Percentiles rank a stretch among this genome's conserved stretches.
Conservation (phyloP, 768 basidiomycete species). For the Lanmaoa pseudosensibilis region DNA sequence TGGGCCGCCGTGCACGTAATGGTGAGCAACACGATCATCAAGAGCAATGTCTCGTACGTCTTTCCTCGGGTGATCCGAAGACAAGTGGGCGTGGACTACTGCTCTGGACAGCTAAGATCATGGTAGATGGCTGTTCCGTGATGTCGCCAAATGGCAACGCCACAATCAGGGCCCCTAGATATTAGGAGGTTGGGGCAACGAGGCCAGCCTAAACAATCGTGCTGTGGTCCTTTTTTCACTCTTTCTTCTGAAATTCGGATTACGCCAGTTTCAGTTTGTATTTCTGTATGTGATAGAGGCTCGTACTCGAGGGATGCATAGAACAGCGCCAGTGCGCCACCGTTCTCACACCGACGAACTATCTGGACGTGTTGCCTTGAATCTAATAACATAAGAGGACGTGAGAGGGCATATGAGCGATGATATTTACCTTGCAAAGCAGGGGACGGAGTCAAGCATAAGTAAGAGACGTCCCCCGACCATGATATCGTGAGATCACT, state of each 20-base stretch:
- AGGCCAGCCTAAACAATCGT: not conserved
- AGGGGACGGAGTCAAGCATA: not conserved
- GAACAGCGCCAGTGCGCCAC: not conserved
- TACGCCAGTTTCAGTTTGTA: not conserved
- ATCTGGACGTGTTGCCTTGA: not conserved
- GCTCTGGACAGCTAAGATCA: not conserved
- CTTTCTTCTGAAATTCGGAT: not conserved
- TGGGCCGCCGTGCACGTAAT: conserved; percentile 3
- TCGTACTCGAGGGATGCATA: not conserved
- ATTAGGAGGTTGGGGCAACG: not conserved
- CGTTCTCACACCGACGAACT: not conserved
- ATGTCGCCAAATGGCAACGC: conserved; percentile 7
- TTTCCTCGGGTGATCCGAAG: conserved; percentile 13
- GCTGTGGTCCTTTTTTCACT: not conserved
- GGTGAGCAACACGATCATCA: conserved; percentile 6
- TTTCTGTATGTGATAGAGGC: not conserved
- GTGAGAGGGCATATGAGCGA: not conserved
- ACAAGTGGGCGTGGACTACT: not conserved
- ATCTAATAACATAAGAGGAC: not conserved
- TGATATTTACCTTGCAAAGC: not conserved
- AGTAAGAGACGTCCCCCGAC: too few relatives aligned
- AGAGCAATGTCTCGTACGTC: conserved; percentile 5
- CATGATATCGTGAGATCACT: not conserved
- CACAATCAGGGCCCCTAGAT: conserved; percentile 14
- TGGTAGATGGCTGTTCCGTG: conserved; percentile 3